These are phyloP conservation scores for Cardamine chenopodiifolia DNA, from an alignment of 345 rosid species.

Conservation along the genomic window DNA sequence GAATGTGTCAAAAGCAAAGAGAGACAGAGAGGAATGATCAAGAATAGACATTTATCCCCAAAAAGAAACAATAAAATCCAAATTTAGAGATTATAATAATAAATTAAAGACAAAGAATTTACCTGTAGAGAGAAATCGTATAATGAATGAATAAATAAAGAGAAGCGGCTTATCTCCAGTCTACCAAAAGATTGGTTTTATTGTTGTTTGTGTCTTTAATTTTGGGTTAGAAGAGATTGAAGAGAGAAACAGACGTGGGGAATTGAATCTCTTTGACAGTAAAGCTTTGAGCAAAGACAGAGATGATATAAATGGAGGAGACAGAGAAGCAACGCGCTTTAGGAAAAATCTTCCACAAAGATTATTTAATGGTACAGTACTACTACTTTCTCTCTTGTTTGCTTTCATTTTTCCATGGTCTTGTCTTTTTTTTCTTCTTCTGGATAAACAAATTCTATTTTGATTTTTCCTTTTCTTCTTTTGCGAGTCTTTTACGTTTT, in stretches of 20 bases:
- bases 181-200: neutral
- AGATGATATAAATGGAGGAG: constrained; percentile 36
- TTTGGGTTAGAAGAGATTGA: neutral
- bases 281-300: constrained; percentile 30
- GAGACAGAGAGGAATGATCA: constrained; percentile 40
- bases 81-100: constrained; percentile 25
- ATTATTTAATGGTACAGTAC: neutral
- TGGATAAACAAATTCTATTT: constrained; percentile 19
- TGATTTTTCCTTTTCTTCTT: neutral
- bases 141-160: neutral
- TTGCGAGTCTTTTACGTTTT: constrained; percentile 25
- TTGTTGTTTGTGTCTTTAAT: neutral
- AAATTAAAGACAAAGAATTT: constrained; percentile 16
- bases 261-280: constrained; percentile 26
- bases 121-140: constrained; percentile 36
- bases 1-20: constrained; percentile 25
- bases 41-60: constrained; percentile 24
- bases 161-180: neutral
- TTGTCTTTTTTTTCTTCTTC: neutral
- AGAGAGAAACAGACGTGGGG: constrained; percentile 34
- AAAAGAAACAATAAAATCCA: constrained; percentile 22
- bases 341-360: constrained; percentile 24
- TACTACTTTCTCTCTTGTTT: neutral
- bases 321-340: constrained; percentile 45
- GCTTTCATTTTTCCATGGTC: constrained; percentile 23